phyloP scores from a whole-genome alignment of 2,329 filamentous ascomycete species.

The Colletotrichum lentis region DNA sequence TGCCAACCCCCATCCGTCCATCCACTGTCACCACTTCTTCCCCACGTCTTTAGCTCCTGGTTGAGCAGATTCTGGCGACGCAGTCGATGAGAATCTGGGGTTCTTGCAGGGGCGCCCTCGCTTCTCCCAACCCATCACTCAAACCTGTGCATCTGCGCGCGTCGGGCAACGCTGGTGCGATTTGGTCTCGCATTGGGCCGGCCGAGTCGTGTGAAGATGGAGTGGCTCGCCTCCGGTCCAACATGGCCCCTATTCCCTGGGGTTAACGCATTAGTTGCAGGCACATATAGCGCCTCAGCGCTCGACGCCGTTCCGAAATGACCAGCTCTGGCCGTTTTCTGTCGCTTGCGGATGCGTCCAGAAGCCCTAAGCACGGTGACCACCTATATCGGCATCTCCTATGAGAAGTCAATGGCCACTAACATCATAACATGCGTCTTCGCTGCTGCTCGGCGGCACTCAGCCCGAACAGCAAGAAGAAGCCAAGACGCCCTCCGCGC shows the following conservation, averaged over 20 bases:
- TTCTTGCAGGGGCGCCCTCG: background rate
- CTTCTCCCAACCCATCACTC: background rate
- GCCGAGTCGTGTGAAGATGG: background rate
- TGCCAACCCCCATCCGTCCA: background rate
- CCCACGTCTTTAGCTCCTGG: constrained; percentile 11
- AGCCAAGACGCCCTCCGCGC: constrained; percentile 13
- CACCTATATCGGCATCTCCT: constrained; percentile 10
- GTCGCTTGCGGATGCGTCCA: background rate
- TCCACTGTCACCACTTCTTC: background rate
- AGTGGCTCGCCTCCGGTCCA: constrained; percentile 7
- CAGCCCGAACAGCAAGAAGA: constrained; percentile 41
- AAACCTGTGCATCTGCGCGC: background rate
- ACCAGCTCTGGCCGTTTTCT: constrained; percentile 7
- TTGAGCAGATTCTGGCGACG: constrained; percentile 4
- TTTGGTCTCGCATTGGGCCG: background rate
- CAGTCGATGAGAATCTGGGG: constrained; percentile 15
- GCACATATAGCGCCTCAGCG: constrained; percentile 10
- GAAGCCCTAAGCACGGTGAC: background rate
- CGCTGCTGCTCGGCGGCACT: constrained; percentile 42
- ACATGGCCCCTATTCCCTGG: background rate
- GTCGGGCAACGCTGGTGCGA: background rate
- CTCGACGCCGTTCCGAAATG: constrained; percentile 6
- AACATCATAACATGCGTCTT: background rate
- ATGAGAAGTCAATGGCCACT: constrained; percentile 5
- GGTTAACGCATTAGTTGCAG: background rate